Evolutionary conservation across 768 basidiomycete species (phyloP).

Genomic region (Tricholoma sp.): DNA sequence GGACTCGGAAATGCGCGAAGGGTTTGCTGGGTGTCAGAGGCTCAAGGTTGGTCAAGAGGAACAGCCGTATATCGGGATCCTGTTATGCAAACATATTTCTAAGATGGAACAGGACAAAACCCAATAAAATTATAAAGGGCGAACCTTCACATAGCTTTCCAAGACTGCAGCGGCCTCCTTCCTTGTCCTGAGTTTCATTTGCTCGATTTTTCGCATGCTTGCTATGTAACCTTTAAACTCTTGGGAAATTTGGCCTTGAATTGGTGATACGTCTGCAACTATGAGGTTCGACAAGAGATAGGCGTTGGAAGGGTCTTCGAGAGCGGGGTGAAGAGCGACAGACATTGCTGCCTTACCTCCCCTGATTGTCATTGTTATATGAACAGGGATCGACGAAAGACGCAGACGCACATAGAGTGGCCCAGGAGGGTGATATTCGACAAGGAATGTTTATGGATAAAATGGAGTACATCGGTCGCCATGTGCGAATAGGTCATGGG

Average conservation of each 20-base stretch:
- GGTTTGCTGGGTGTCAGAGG: slow-evolving; percentile 22
- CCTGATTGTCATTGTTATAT: slow-evolving; percentile 34
- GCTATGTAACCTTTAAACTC: slow-evolving; percentile 63
- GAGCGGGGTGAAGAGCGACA: slow-evolving; percentile 43
- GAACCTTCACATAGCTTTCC: slow-evolving; percentile 53
- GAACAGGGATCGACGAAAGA: not conserved
- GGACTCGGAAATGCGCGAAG: slow-evolving; percentile 59
- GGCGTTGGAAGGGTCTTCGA: slow-evolving; percentile 19
- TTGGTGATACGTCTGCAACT: slow-evolving; percentile 75
- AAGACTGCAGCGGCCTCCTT: slow-evolving; percentile 65
- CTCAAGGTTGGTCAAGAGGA: slow-evolving; percentile 75
- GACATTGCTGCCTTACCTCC: slow-evolving; percentile 79
- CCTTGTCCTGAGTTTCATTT: slow-evolving; percentile 43
- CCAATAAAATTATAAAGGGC: slow-evolving; percentile 16
- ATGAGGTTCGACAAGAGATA: slow-evolving; percentile 48
- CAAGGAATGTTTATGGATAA: slow-evolving; percentile 48
- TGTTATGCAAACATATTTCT: slow-evolving; percentile 22
- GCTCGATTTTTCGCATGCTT: slow-evolving; percentile 67
- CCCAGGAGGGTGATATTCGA: slow-evolving; percentile 68
- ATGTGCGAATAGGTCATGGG: slow-evolving; percentile 71
- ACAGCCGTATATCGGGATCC: slow-evolving; percentile 66
- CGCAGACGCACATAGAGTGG: slow-evolving; percentile 70
- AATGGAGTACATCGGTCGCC: slow-evolving; percentile 71
- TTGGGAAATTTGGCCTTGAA: slow-evolving; percentile 41
- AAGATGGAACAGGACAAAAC: not conserved